These are phyloP conservation scores for Beauveria asiatica DNA, from an alignment of 2,329 filamentous ascomycete species.

Conservation along the genomic window DNA sequence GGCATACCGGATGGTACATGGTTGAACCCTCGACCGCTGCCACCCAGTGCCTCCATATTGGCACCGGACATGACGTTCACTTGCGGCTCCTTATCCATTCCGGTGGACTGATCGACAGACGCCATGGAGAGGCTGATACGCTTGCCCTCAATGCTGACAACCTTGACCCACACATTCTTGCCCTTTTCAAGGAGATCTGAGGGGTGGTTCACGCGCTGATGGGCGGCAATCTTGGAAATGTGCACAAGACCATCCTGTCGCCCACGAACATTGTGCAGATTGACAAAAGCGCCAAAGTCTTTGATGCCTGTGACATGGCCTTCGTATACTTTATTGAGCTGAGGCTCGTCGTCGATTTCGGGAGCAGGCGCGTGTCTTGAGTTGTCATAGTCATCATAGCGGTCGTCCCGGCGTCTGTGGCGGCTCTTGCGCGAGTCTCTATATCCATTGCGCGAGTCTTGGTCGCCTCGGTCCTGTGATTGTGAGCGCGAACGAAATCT, in stretches of 20 bases:
- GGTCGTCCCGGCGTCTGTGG: slow-evolving; percentile 31
- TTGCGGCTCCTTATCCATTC: slow-evolving; percentile 73
- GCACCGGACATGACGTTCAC: slow-evolving; percentile 77
- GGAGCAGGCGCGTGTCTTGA: slow-evolving; percentile 58
- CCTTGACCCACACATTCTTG: slow-evolving; percentile 86
- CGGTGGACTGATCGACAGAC: slow-evolving; percentile 85
- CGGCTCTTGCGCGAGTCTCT: slow-evolving; percentile 24
- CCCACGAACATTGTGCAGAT: slow-evolving; percentile 75
- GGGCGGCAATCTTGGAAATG: slow-evolving; percentile 78
- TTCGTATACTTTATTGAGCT: slow-evolving; percentile 80
- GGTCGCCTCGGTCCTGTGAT: slow-evolving; percentile 32
- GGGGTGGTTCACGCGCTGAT: slow-evolving; percentile 82
- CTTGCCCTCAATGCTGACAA: slow-evolving; percentile 73
- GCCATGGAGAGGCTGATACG: slow-evolving; percentile 92
- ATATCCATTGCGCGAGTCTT: slow-evolving; percentile 35
- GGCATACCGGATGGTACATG: slow-evolving; percentile 29
- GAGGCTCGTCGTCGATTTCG: slow-evolving; percentile 73
- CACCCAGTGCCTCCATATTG: slow-evolving; percentile 76
- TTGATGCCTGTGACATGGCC: slow-evolving; percentile 88
- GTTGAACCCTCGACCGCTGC: slow-evolving; percentile 49
- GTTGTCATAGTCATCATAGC: slow-evolving; percentile 45
- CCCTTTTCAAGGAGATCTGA: slow-evolving; percentile 75
- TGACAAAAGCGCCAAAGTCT: slow-evolving; percentile 93
- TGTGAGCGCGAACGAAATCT: slow-evolving; percentile 29
- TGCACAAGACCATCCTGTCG: slow-evolving; percentile 92